A percentile compares a stretch with the other conserved stretches of the same genome.
These are phyloP conservation scores for grape (Vitis vinifera) DNA, from an alignment of 164 flowering plant species.

Conservation along the genomic window DNA sequence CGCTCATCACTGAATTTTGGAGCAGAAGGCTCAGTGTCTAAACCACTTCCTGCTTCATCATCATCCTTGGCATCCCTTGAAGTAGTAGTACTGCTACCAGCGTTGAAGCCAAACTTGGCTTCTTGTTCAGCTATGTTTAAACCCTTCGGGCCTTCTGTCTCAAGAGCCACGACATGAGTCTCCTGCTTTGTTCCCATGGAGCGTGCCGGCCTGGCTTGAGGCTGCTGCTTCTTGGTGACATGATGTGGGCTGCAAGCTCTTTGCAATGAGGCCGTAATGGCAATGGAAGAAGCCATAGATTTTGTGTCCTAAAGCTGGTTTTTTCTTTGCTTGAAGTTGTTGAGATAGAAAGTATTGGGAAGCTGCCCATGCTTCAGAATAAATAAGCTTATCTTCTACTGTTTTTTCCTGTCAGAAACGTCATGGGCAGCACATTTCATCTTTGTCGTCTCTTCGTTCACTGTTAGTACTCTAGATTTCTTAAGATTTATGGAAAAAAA, in stretches of 20 bases:
- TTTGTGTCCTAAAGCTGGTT: background rate
- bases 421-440: conserved; percentile 11
- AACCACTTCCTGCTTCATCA: conserved; percentile 6
- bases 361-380: conserved; percentile 32
- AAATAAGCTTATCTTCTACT: conserved; percentile 29
- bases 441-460: background rate
- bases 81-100: background rate
- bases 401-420: conserved; percentile 20
- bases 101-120: conserved; percentile 9
- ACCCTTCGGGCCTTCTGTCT: conserved; percentile 18
- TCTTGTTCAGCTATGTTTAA: conserved; percentile 13
- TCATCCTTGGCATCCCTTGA: background rate
- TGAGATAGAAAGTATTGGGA: conserved; percentile 6
- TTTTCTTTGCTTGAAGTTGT: background rate
- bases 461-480: no score
- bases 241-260: conserved; percentile 41
- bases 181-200: conserved; percentile 28
- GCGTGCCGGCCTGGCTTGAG: conserved; percentile 13
- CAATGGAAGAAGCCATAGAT: conserved; percentile 45
- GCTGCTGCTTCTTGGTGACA: conserved; percentile 31
- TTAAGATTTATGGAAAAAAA: no score
- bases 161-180: conserved; percentile 23
- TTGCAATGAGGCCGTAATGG: conserved; percentile 44
- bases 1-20: conserved; percentile 40
- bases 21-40: conserved; percentile 12